phyloP scores from a whole-genome alignment of 257 asterid genomes.

The Lycium ferocissimum region DNA sequence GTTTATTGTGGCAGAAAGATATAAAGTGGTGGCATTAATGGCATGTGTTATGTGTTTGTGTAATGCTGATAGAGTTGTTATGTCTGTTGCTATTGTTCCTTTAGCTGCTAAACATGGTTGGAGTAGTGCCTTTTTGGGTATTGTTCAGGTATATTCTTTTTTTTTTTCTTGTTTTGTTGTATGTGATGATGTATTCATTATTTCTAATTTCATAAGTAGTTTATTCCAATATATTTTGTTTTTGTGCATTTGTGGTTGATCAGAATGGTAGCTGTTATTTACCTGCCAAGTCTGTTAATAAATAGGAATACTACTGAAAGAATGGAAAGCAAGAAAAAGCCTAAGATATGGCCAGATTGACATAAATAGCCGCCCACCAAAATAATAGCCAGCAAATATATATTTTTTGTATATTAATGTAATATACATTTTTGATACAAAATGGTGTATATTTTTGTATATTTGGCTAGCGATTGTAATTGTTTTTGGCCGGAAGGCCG shows the following conservation, averaged over 20 bases:
- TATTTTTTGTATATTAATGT: too few species aligned
- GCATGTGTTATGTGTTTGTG: conserved; percentile 92
- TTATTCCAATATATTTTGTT: too few species aligned
- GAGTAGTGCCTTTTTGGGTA: conserved; percentile 84
- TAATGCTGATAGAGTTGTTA: conserved; percentile 93
- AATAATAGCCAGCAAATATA: too few species aligned
- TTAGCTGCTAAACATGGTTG: conserved; percentile 88
- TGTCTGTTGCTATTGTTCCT: conserved; percentile 98
- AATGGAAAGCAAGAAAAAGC: neutral
- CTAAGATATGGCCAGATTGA: neutral
- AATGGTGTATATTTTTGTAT: too few species aligned
- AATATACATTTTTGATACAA: too few species aligned
- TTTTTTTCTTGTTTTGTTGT: too few species aligned
- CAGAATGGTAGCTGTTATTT: conserved; percentile 14
- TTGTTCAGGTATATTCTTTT: conserved; percentile 72
- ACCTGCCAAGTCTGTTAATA: conserved; percentile 15
- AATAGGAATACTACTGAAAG: neutral
- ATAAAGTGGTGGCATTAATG: conserved; percentile 82
- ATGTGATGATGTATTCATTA: too few species aligned
- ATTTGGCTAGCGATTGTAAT: too few species aligned
- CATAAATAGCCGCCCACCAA: too few species aligned
- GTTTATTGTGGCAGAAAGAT: conserved; percentile 82
- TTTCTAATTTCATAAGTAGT: too few species aligned
- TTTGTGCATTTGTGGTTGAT: neutral
- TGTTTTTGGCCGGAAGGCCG: too few species aligned